These are phyloP conservation scores for Cyberlindnera misumaiensis DNA, from an alignment of 805 yeast genomes.

Conservation along the genomic window DNA sequence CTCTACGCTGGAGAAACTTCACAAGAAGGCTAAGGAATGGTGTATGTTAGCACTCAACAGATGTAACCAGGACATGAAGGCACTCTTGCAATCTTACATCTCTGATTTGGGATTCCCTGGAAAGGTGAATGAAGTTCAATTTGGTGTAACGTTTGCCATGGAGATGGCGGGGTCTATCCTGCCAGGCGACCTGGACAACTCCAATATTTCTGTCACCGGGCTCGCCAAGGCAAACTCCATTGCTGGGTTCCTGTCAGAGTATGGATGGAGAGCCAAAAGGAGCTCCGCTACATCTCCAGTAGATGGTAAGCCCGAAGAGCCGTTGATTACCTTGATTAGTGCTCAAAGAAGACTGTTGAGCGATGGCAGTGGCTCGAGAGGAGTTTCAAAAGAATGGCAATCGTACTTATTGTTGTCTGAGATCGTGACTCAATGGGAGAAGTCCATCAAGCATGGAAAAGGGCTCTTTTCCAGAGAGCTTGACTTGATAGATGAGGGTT, in stretches of 20 bases:
- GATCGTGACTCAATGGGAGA: constrained; percentile 63
- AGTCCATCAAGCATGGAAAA: constrained; percentile 44
- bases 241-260: constrained; percentile 70
- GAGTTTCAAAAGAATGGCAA: constrained; percentile 17
- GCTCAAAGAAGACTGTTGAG: constrained; percentile 46
- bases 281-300: constrained; percentile 26
- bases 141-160: constrained; percentile 86
- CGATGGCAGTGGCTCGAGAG: constrained; percentile 54
- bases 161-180: constrained; percentile 76
- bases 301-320: constrained; percentile 36
- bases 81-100: constrained; percentile 72
- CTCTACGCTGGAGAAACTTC: constrained; percentile 54
- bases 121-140: constrained; percentile 44
- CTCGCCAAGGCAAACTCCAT: constrained; percentile 45
- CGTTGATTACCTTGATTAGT: constrained; percentile 43
- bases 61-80: constrained; percentile 68
- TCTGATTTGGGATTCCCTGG: constrained; percentile 34
- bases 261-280: constrained; percentile 55
- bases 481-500: constrained; percentile 57
- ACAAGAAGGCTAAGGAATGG: constrained; percentile 62
- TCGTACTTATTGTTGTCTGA: constrained; percentile 61
- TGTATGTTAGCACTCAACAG: constrained; percentile 45
- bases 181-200: constrained; percentile 60
- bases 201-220: constrained; percentile 34
- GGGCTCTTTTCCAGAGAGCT: constrained; percentile 59